phyloP scores from a whole-genome alignment of 2,329 filamentous ascomycete species.

The Ophiocordyceps unilateralis region DNA sequence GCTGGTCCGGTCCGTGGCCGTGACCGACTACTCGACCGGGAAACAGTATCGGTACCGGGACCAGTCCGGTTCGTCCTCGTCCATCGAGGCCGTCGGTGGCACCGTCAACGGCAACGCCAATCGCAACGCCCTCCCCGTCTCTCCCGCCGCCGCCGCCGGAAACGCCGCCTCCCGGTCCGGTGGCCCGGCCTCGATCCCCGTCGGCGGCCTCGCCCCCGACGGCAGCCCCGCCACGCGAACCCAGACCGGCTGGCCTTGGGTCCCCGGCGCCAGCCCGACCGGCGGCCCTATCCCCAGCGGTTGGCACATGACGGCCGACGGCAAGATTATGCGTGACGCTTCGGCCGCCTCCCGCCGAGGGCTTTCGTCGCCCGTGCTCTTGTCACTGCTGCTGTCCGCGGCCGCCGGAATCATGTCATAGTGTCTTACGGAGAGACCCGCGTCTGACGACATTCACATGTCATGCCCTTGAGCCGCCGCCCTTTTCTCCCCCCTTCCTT shows the following conservation, averaged over 20 bases:
- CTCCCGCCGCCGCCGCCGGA: conserved; percentile 39
- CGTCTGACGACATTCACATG: background rate
- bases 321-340: conserved; percentile 57
- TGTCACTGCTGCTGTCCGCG: conserved; percentile 7
- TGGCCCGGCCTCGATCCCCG: conserved; percentile 46
- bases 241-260: conserved; percentile 53
- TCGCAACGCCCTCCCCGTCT: conserved; percentile 24
- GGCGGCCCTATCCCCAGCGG: conserved; percentile 50
- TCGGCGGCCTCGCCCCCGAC: conserved; percentile 46
- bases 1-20: conserved; percentile 56
- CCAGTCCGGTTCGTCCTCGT: conserved; percentile 59
- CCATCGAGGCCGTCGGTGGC: conserved; percentile 69
- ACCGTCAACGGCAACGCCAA: conserved; percentile 51
- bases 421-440: background rate
- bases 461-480: no score
- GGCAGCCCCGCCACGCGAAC: conserved; percentile 32
- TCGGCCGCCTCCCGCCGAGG: conserved; percentile 20
- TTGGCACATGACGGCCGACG: conserved; percentile 63
- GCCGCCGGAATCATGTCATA: background rate
- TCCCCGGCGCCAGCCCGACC: conserved; percentile 33
- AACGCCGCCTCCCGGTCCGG: conserved; percentile 39
- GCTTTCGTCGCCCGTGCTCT: conserved; percentile 6
- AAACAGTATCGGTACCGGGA: conserved; percentile 70
- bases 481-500: no score
- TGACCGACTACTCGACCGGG: conserved; percentile 89